Conservation (phyloP, 139 green algal genomes). For the Mychonastes homosphaera region DNA sequence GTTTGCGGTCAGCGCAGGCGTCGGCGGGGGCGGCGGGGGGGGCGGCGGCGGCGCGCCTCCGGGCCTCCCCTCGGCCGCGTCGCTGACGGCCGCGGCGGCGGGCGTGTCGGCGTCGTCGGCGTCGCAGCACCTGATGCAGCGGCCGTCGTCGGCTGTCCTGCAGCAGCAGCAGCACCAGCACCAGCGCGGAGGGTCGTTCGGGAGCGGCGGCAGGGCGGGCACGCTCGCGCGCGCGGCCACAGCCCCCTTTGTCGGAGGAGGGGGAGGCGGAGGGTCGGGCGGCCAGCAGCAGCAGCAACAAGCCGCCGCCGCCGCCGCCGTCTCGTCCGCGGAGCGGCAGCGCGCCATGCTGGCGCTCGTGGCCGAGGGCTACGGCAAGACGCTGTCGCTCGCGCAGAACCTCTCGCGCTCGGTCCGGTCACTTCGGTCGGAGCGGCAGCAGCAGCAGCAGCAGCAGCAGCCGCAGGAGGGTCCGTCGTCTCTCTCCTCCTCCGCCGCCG, state of each 20-base stretch:
- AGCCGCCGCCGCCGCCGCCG: too few species aligned
- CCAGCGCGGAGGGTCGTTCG: neutral
- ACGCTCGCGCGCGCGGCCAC: neutral
- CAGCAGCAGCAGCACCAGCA: neutral
- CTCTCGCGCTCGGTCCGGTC: slow-evolving; percentile 12
- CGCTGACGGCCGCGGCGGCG: neutral
- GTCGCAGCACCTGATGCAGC: slow-evolving; percentile 3
- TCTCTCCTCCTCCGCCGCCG: neutral
- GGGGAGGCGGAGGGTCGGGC: neutral
- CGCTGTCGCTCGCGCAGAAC: slow-evolving; percentile 23
- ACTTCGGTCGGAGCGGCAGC: neutral
- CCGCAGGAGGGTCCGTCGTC: neutral
- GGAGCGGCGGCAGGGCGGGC: neutral
- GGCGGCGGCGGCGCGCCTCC: neutral
- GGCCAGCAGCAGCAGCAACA: neutral
- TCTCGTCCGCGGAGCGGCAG: slow-evolving; percentile 15
- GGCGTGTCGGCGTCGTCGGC: slow-evolving; percentile 4
- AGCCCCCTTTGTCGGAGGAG: too few species aligned
- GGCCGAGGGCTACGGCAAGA: slow-evolving; percentile 38
- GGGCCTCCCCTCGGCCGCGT: neutral
- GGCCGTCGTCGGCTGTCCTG: neutral
- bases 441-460: neutral
- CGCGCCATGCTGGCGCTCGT: slow-evolving; percentile 36
- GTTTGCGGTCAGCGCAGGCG: too few species aligned
- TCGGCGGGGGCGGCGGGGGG: neutral